Evolutionary conservation across 331 rosid species (phyloP), one percentile per base, ranked within the genome.

Genomic region (Acacia pycnantha): DNA sequence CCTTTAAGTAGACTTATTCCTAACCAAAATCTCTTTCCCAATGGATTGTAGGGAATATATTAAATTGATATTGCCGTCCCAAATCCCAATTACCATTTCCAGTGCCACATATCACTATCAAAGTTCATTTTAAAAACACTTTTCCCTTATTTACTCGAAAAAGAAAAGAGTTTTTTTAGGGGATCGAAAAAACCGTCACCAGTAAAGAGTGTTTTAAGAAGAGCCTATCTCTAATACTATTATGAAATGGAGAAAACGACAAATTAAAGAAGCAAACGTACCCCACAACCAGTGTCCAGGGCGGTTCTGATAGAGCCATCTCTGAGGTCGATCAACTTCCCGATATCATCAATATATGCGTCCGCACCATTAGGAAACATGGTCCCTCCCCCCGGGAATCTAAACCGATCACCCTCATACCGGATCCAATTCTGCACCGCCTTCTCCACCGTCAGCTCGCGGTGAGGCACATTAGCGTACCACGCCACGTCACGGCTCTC

Each of bases 211-310:
- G 9, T 61, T 27, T 9, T 58, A 22, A 11, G 31, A 9, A 22
- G 31, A 10, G 13, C 0, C 41, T 27, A 1, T 26, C 33, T 6
- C 4, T 12, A 6, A 27, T 26, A 5, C 29, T 27, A 13, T 62
- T 14, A 59, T 12, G 9, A 62, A 26, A 10, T 26, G 3, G 33
- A 21, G 47, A 1, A 18, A 8, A 21, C n/a, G 19, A 21, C 15
- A n/a, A 15, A 53, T 21, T 8, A 1, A 53, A 53, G 22, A 53
- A 26, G 29, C 11, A 21, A 26, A 50, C 89, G 72, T 88, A 92
- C 98, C 92, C 97, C 97, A 80, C 97, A 94, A 41, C 98, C 94
- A 0, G 98, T 92, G 84, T 94, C 98, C 53, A 94, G 89, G 83
- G 98, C 97, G 46, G 97, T 91, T 46, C 98, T 83, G 24, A 94